Evolutionary conservation across 208 protist genomes (phyloP).

Genomic region (Willaertia magna): DNA sequence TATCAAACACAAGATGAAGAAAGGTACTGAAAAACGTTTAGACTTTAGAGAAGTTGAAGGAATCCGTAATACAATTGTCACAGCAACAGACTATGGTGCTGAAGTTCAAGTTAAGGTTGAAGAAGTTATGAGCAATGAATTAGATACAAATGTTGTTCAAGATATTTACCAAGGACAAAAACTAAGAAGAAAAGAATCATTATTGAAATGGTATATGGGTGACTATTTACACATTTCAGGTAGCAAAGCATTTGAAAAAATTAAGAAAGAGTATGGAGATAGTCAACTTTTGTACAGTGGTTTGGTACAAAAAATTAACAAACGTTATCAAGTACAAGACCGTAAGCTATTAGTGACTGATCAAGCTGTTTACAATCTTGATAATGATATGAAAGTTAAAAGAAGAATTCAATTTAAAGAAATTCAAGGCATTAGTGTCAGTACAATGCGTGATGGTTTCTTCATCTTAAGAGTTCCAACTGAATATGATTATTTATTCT

Average conservation of each 20-base stretch:
- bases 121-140: background rate
- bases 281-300: background rate
- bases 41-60: background rate
- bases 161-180: conserved; percentile 12
- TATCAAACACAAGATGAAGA: background rate
- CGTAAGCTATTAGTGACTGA: background rate
- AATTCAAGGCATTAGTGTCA: background rate
- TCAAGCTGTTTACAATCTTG: conserved; percentile 1
- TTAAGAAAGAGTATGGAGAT: background rate
- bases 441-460: conserved; percentile 9
- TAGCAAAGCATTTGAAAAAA: background rate
- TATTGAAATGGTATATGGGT: background rate
- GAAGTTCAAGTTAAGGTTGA: conserved; percentile 1
- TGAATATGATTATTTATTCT: conserved; percentile 3
- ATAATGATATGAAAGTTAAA: background rate
- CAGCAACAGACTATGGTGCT: background rate
- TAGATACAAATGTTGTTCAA: background rate
- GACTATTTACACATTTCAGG: background rate
- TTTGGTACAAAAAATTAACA: background rate
- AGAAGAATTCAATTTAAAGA: conserved; percentile 5
- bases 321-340: background rate
- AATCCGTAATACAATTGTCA: background rate
- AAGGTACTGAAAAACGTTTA: background rate
- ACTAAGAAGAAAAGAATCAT: background rate
- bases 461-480: background rate